These are phyloP conservation scores for Cubamyces lactineus DNA, from an alignment of 768 basidiomycete genomes.

Conservation along the genomic window DNA sequence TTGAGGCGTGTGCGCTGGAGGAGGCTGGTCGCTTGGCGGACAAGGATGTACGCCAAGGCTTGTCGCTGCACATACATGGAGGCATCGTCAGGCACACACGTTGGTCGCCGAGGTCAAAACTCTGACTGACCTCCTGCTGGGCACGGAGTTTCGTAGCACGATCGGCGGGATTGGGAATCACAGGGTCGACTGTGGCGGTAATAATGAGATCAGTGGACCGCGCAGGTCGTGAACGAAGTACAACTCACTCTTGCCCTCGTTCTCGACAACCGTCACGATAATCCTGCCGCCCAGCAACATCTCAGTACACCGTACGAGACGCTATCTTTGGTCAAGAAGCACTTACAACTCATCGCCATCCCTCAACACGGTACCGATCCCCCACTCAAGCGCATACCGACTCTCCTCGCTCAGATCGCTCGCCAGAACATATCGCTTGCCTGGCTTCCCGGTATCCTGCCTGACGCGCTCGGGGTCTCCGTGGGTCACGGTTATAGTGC, in stretches of 20 bases:
- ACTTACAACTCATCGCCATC: constrained; percentile 89
- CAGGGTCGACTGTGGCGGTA: constrained; percentile 59
- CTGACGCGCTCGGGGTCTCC: constrained; percentile 68
- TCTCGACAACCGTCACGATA: constrained; percentile 90
- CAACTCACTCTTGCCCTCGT: constrained; percentile 79
- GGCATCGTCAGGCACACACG: constrained; percentile 15
- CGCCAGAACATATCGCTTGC: constrained; percentile 80
- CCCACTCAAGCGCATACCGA: constrained; percentile 96
- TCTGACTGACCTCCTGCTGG: constrained; percentile 83
- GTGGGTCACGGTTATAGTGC: constrained; percentile 87
- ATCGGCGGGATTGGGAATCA: constrained; percentile 72
- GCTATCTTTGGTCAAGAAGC: neutral
- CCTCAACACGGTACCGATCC: constrained; percentile 91
- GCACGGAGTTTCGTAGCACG: constrained; percentile 77
- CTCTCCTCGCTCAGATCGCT: constrained; percentile 96
- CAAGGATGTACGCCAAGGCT: constrained; percentile 84
- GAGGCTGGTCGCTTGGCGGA: constrained; percentile 85
- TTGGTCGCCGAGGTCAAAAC: neutral
- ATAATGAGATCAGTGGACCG: constrained; percentile 5
- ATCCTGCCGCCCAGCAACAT: constrained; percentile 45
- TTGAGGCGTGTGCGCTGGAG: constrained; percentile 90
- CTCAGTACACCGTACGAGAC: neutral
- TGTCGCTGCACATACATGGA: constrained; percentile 61
- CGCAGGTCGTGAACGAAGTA: constrained; percentile 1
- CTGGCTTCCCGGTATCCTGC: constrained; percentile 55